Base-by-base conservation (phyloP, 2,329 filamentous ascomycete species). In the Paecilomyces niveus region DNA sequence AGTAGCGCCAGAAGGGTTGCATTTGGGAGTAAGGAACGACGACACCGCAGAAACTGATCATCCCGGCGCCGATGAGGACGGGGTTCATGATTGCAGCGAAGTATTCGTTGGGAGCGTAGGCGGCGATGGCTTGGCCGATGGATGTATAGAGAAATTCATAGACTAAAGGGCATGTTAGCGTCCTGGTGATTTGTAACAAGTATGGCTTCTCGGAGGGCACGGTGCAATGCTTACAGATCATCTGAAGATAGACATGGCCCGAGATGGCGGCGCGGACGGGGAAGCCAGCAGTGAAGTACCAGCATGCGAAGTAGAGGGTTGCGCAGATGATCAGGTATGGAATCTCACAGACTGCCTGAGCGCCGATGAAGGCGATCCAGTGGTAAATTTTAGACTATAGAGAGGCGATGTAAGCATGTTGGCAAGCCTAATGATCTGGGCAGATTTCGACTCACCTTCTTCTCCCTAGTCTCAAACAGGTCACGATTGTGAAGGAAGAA, bases 51-150 rank as follows among this genome's bases (percentile, higher is more conserved):
- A 76, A 76, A 59, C 67, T 68, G 57, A 76, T 61, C 61, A 78
- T 61, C 1, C 69, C 75, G 0, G 74, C 72, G 5, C 80, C 78
- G 57, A 86, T 73, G 10, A 86, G 56, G 0, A 86, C 67, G 0
- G 83, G 83, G 62, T 85, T 86, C 60, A 80, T 78, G 3, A 86
- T 75, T 0, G 82, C 75, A 0, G 84, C 84, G 52, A 85, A 85
- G 10, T 84, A 79, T 33, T 80, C 83, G 61, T 84, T 86, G 0
- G 84, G 84, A 0, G 83, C 81, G 60, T 85, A 86, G 0, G 85
- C 83, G 0, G 83, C 83, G n/a, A 86, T 76, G 1, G 69, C 70
- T 59, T 78, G 76, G 1, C 76, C 76, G 56, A 77, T 71, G 0
- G 73, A 76, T 0, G 75, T 78, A 56, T 78, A 78, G 0, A 79